These are phyloP conservation scores for Prunella vulgaris DNA, from an alignment of 257 asterid genomes.

Conservation along the genomic window DNA sequence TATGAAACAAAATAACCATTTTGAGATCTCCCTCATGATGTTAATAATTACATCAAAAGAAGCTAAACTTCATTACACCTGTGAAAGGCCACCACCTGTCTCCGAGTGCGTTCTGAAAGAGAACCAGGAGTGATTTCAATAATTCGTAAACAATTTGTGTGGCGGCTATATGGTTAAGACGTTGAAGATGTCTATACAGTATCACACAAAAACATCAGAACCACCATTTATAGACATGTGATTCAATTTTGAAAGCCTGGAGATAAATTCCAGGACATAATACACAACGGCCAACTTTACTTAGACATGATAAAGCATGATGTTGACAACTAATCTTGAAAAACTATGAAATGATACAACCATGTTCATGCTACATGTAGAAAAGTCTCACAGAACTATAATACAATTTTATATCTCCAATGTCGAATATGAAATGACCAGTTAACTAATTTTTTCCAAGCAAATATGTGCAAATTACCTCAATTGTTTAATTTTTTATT, in stretches of 20 bases:
- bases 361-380: not conserved
- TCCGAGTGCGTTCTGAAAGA: slow-evolving; percentile 71
- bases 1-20: slow-evolving; percentile 3
- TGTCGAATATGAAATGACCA: not conserved
- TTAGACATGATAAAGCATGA: not conserved
- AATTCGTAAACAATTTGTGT: not conserved
- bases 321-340: not conserved
- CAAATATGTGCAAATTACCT: not conserved
- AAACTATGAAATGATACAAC: not conserved
- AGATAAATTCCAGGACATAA: too few species aligned
- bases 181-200: not conserved
- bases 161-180: not conserved
- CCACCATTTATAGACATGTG: not conserved
- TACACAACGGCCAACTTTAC: not conserved
- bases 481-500: not conserved
- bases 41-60: slow-evolving; percentile 15
- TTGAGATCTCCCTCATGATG: slow-evolving; percentile 13
- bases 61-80: slow-evolving; percentile 44
- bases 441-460: not conserved
- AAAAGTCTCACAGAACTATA: not conserved
- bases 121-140: slow-evolving; percentile 6
- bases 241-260: not conserved
- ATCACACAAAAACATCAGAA: not conserved
- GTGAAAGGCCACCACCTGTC: slow-evolving; percentile 77
- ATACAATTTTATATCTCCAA: not conserved